A percentile compares a stretch with the other conserved stretches of the same genome.
Evolutionary conservation across 2,329 filamentous ascomycete genomes (phyloP).

Genomic region (Macrophomina phaseolina): DNA sequence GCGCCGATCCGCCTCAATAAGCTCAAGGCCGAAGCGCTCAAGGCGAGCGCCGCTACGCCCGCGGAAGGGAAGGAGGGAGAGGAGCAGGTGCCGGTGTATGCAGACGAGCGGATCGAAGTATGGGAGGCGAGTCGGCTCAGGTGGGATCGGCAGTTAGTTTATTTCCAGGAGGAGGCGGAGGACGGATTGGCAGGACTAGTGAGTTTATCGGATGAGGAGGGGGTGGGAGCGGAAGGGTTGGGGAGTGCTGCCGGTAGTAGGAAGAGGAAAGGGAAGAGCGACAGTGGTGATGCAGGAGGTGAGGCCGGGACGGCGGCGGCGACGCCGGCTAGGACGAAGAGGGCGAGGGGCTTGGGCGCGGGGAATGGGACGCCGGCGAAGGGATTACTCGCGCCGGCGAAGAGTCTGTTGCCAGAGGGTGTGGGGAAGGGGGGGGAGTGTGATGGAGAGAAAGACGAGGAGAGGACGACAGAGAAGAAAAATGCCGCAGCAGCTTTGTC

Average conservation of each 20-base stretch:
- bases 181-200: slow-evolving; percentile 3
- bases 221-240: slow-evolving; percentile 28
- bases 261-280: slow-evolving; percentile 37
- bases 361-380: slow-evolving; percentile 47
- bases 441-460: not conserved
- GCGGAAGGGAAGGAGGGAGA: slow-evolving; percentile 3
- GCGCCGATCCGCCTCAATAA: slow-evolving; percentile 52
- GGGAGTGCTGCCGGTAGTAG: not conserved
- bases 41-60: not conserved
- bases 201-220: slow-evolving; percentile 17
- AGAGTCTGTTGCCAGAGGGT: slow-evolving; percentile 34
- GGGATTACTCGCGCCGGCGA: slow-evolving; percentile 32
- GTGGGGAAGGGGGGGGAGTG: not conserved
- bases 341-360: slow-evolving; percentile 41
- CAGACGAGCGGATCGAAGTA: slow-evolving; percentile 23
- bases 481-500: not conserved
- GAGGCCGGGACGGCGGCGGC: slow-evolving; percentile 15
- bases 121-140: slow-evolving; percentile 35
- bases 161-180: slow-evolving; percentile 51
- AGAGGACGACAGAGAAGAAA: not conserved
- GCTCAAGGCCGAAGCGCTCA: slow-evolving; percentile 41
- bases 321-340: slow-evolving; percentile 42
- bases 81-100: not conserved
- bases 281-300: slow-evolving; percentile 31
- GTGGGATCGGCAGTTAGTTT: slow-evolving; percentile 55